Evolutionary conservation across 352 stramenopile species (phyloP).

Genomic region (Phytopythium boreale): DNA sequence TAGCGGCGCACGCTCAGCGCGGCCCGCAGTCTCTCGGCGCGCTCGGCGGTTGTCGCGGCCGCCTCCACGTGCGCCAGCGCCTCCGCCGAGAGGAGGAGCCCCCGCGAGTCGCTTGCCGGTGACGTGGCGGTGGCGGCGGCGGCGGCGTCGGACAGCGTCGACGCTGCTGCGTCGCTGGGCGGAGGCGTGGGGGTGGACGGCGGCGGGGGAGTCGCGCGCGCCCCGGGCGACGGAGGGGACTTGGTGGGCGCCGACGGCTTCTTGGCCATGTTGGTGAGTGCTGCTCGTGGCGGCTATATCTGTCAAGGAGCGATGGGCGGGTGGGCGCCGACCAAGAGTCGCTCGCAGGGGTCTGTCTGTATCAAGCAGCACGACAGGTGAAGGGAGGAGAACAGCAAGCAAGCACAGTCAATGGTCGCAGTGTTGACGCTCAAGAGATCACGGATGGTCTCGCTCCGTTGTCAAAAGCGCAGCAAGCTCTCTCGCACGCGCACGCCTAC

Average conservation of each 20-base stretch:
- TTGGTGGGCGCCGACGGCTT: background rate
- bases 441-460: too few species aligned
- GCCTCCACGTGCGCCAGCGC: slow-evolving; percentile 30
- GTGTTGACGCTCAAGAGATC: background rate
- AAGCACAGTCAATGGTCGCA: background rate
- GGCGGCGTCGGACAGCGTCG: background rate
- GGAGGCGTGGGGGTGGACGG: too few species aligned
- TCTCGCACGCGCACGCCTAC: too few species aligned
- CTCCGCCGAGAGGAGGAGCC: slow-evolving; percentile 27
- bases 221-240: background rate
- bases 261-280: background rate
- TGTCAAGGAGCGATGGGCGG: background rate
- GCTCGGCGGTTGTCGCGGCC: slow-evolving; percentile 16
- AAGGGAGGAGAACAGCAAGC: background rate
- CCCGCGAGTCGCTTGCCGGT: background rate
- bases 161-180: background rate
- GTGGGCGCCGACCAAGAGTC: background rate
- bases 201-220: slow-evolving; percentile 1
- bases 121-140: background rate
- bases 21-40: slow-evolving; percentile 26
- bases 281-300: background rate
- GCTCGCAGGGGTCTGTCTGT: background rate
- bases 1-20: slow-evolving; percentile 53
- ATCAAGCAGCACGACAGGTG: background rate
- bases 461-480: too few species aligned